Conservation (phyloP, 2,329 filamentous ascomycete genomes). For the Didymella sp. region DNA sequence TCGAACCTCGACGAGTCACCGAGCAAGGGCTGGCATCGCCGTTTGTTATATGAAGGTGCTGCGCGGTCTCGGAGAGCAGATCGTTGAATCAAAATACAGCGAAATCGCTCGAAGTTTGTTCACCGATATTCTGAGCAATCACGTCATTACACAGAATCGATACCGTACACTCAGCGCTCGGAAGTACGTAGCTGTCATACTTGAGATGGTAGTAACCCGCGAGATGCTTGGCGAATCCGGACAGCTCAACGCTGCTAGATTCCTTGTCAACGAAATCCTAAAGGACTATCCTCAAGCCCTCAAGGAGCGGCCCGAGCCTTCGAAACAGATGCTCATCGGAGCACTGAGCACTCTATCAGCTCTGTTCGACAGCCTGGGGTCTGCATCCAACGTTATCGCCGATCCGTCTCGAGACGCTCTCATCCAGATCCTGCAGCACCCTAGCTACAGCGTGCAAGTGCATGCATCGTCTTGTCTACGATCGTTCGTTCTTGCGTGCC, state of each 20-base stretch:
- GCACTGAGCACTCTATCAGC: conserved; percentile 80
- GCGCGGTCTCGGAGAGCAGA: conserved; percentile 76
- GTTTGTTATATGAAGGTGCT: conserved; percentile 87
- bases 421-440: conserved; percentile 89
- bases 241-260: conserved; percentile 80
- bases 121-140: conserved; percentile 77
- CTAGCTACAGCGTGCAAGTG: conserved; percentile 94
- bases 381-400: conserved; percentile 78
- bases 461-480: conserved; percentile 87
- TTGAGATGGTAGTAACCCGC: conserved; percentile 82
- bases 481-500: conserved; percentile 86
- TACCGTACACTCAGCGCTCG: conserved; percentile 86
- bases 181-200: conserved; percentile 80
- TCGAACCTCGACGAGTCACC: conserved; percentile 78
- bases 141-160: conserved; percentile 79
- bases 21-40: conserved; percentile 79
- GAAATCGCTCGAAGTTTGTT: conserved; percentile 83
- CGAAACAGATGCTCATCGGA: conserved; percentile 82
- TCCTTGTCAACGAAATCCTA: conserved; percentile 83
- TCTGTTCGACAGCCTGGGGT: conserved; percentile 79
- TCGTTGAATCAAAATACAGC: conserved; percentile 83
- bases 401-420: conserved; percentile 86
- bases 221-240: conserved; percentile 88
- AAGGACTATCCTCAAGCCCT: conserved; percentile 94
- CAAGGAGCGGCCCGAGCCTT: conserved; percentile 85